These are phyloP conservation scores for Microcos paniculata DNA, from an alignment of 345 rosid genomes.

Conservation along the genomic window DNA sequence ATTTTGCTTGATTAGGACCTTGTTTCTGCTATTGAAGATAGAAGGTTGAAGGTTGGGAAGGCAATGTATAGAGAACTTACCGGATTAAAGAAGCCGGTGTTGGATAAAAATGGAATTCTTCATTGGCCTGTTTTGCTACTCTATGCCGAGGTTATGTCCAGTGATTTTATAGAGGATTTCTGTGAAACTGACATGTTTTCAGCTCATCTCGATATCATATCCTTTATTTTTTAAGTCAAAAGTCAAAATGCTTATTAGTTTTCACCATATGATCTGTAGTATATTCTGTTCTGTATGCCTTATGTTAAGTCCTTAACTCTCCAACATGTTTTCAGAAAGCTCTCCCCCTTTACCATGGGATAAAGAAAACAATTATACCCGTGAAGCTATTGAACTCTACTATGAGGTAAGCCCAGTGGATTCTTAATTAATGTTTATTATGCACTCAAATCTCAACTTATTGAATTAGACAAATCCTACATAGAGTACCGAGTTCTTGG, in stretches of 20 bases:
- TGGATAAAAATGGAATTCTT: slow-evolving; percentile 69
- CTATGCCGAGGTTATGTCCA: slow-evolving; percentile 88
- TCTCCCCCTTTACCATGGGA: slow-evolving; percentile 81
- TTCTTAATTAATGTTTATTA: background rate
- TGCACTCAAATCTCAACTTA: background rate
- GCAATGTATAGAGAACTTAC: slow-evolving; percentile 72
- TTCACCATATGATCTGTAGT: background rate
- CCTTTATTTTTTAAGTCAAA: slow-evolving; percentile 36
- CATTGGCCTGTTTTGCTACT: slow-evolving; percentile 93
- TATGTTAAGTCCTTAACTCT: slow-evolving; percentile 54
- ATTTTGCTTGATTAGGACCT: slow-evolving; percentile 41
- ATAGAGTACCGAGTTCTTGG: background rate
- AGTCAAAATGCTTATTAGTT: background rate
- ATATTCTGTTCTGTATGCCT: background rate
- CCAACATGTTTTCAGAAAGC: slow-evolving; percentile 81
- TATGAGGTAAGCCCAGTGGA: slow-evolving; percentile 59
- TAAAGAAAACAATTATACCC: slow-evolving; percentile 56
- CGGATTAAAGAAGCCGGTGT: slow-evolving; percentile 67
- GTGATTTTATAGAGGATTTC: slow-evolving; percentile 89
- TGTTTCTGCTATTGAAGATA: slow-evolving; percentile 60
- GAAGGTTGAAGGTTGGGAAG: slow-evolving; percentile 79
- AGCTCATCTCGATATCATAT: slow-evolving; percentile 84
- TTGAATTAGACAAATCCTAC: background rate
- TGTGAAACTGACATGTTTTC: slow-evolving; percentile 82
- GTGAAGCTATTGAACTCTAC: slow-evolving; percentile 72